Base-by-base conservation (phyloP, 805 yeast species). In the Candida corydali region DNA sequence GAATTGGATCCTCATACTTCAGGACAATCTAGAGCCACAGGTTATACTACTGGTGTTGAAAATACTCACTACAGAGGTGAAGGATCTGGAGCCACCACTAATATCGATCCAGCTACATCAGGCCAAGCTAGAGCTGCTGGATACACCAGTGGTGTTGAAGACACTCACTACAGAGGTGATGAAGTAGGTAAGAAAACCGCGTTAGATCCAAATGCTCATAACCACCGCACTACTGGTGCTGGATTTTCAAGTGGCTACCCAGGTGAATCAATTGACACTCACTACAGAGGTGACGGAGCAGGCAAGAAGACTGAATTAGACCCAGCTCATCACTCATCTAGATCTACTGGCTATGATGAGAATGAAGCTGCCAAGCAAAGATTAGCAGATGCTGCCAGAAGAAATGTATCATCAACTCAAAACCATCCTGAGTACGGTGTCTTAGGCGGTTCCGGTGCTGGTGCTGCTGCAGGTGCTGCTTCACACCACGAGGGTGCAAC, bases 311-410 rank as follows among this genome's bases (percentile, higher is more conserved):
- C 35, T 32, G 19, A 9, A 17, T 24, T 32, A 11, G 35, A 32
- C 17, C 35, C 35, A 32, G n/a, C 35, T 24, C 33, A 30, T 26
- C 29, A 26, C 10, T 10, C 29, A 8, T 8, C 17, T 8, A 26
- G 29, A 14, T 26, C 18, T 7, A 20, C 23, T 20, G 26, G 17
- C 20, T 23, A 22, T 22, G 18, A 33, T 23, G 29, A 33, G 19
- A 18, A 16, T 19, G 32, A 19, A 27, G 37, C 32, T 26, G 37
- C 30, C 6, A 29, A 25, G 26, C 32, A 29, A 29, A 24, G 32
- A 30, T 29, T 26, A 29, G 25, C 31, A 7, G 34, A 30, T 23
- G 32, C 37, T 27, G 37, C 37, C 15, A 34, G 32, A 25, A 27
- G 22, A 26, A 36, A 36, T 26, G 39, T 36, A 11, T 14, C 18